Evolutionary conservation across 2,329 filamentous ascomycete genomes (phyloP), one percentile per base, ranked within the genome.

Genomic region (Geosmithia putterillii): DNA sequence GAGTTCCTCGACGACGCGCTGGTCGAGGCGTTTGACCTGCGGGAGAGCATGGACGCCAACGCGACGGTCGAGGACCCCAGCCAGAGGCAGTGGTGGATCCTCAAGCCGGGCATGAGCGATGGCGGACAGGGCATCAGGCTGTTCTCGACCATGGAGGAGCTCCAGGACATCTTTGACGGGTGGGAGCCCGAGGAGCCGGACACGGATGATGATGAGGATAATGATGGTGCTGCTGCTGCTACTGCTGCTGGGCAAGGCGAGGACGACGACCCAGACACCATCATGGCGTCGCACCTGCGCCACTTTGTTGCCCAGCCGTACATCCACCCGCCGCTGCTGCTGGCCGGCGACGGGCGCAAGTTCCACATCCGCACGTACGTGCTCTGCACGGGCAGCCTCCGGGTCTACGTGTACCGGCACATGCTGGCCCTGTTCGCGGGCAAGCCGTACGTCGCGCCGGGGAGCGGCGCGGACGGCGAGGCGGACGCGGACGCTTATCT

Each of bases 91-190:
- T 98, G 90, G 90, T 98, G 92, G 92, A 96, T 98, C 51, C 62
- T 98, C 46, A 98, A 98, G 64, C 90, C 92, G 0, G 84, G 90
- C 8, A 96, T 98, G 92, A 95, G 87, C 60, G 92, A 98, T 58
- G 76, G 90, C 20, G 92, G 90, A 0, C 89, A 95, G 58, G 92
- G 92, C 1, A 95, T 98, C 45, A 69, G 86, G 35, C 67, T 98
- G 1, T 98, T 98, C 61, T 85, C 79, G 53, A 86, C 79, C 2
- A 85, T 92, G 67, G 79, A 82, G 44, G 81, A 94, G 56, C 66
- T 98, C n/a, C 82, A 83, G 47, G 72, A 58, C 14, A 92, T 98
- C 43, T 98, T 96, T 56, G 87, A 95, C 51, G 81, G 77, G 45
- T 98, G 92, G 88, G 90, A 95, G 58, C 78, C 70, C 15, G 76